These are phyloP conservation scores for Phaffomyces opuntiae DNA, from an alignment of 805 yeast genomes.

Conservation along the genomic window DNA sequence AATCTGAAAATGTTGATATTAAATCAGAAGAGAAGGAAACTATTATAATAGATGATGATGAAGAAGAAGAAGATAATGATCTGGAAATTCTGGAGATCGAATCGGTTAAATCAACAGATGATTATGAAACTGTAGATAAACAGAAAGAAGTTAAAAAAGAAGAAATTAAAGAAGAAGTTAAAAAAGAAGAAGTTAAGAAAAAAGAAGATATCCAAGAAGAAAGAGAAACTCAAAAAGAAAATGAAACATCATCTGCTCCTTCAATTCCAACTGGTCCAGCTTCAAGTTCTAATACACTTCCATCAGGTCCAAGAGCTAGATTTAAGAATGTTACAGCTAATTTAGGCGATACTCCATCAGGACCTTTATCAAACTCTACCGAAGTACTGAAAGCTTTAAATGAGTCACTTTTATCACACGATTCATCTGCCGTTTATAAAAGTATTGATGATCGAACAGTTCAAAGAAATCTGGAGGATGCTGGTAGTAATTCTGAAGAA, in stretches of 20 bases:
- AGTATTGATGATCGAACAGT: not conserved
- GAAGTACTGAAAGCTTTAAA: not conserved
- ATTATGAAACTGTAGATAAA: not conserved
- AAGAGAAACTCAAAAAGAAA: not conserved
- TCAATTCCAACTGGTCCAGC: constrained; percentile 5
- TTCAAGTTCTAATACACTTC: not conserved
- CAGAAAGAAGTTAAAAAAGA: not conserved
- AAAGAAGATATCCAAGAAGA: not conserved
- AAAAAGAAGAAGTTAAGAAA: not conserved
- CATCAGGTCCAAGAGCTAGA: not conserved
- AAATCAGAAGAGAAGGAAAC: not conserved
- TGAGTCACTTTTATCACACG: not conserved
- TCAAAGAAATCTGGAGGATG: not conserved
- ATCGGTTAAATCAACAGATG: not conserved
- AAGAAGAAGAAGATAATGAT: not conserved
- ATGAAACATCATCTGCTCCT: not conserved
- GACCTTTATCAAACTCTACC: not conserved
- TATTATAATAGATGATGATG: not conserved
- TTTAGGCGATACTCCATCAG: not conserved
- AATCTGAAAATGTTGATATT: not conserved
- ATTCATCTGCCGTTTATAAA: not conserved
- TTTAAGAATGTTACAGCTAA: constrained; percentile 6
- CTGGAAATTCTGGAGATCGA: too few species aligned
- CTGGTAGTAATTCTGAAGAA: not conserved
- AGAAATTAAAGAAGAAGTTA: not conserved